Base-by-base conservation (phyloP, 1,284 basidiomycete species). In the Tilletia caries region DNA sequence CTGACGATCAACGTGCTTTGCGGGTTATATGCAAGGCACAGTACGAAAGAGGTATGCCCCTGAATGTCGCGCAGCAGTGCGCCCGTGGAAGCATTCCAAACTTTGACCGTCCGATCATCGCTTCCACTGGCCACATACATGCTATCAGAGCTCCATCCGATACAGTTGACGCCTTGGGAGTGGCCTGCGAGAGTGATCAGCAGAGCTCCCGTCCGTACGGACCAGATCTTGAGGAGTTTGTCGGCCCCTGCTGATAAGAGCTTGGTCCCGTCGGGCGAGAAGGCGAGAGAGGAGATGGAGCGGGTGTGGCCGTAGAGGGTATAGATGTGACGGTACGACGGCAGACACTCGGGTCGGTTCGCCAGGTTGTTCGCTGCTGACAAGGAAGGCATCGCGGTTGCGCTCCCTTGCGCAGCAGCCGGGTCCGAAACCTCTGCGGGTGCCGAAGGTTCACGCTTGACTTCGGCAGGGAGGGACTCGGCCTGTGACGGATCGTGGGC, bases 11-110 rank as follows among this genome's bases (percentile, higher is more conserved):
- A 85, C 80, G 93, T 95, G 0, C 91, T 91, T 73, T 89, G 88
- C 0, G 92, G 93, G 77, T 92, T 94, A 84, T 91, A 98, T 74
- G 93, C 91, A 8, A 95, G 87, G 73, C 93, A 94, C 74, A 97
- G 92, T 0, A 98, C 92, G 74, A 93, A 93, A 76, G 93, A 95
- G 1, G 94, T 95, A 79, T 98, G 95, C 0, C 92, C 92, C 48
- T 86, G 85, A 6, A 96, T 75, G 29, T 58, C 66, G 20, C 77
- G 73, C 2, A 76, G 67, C 33, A 74, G 67, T 2, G 13, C 13
- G 1, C 70, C 70, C 67, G 73, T 72, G 18, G 65, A n/a, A 1
- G 69, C 70, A 44, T 77, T 74, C 71, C 75, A 79, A 18, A 82
- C 68, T 5, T 69, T 65, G 54, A 82, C 71, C 2, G 70, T 66